A percentile compares a stretch with the other conserved stretches of the same genome.
Conservation (phyloP, 768 basidiomycete species). For the Agrocybe praecox region DNA sequence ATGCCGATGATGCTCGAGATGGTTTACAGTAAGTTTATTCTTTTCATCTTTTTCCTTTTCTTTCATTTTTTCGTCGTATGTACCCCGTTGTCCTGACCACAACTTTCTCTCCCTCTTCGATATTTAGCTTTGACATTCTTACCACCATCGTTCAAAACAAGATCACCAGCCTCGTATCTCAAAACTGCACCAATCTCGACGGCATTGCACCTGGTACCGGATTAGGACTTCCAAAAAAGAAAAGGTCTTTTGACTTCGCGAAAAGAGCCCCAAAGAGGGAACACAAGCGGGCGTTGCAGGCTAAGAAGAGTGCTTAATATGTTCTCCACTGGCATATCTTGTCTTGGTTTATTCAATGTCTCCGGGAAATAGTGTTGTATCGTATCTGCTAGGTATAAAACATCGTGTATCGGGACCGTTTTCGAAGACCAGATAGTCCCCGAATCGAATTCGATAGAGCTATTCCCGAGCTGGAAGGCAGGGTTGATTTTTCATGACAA, state of each 20-base stretch:
- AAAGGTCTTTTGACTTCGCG: not conserved
- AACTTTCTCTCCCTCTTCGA: not conserved
- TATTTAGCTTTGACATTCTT: conserved; percentile 15
- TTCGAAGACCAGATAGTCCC: no score
- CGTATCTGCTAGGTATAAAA: no score
- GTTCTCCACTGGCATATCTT: no score
- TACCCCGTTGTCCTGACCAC: no score
- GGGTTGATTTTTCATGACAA: no score
- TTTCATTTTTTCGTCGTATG: not conserved
- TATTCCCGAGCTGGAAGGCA: no score
- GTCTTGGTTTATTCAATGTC: no score
- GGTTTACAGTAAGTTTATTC: conserved; percentile 11
- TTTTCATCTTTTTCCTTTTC: not conserved
- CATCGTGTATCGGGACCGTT: no score
- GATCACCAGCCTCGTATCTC: conserved; percentile 11
- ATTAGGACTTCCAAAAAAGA: not conserved
- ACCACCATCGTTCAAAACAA: conserved; percentile 16
- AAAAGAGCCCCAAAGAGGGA: not conserved
- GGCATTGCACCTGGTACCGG: conserved; percentile 17
- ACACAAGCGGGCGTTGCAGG: not conserved
- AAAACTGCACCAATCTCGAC: conserved; percentile 21
- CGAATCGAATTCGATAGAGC: no score
- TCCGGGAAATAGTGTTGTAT: no score
- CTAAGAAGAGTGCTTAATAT: not conserved
- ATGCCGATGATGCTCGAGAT: conserved; percentile 18